A percentile compares a stretch with the other conserved stretches of the same genome.
phyloP scores from a whole-genome alignment of 2,329 filamentous ascomycete species.

The Aspergillus quadricinctus region DNA sequence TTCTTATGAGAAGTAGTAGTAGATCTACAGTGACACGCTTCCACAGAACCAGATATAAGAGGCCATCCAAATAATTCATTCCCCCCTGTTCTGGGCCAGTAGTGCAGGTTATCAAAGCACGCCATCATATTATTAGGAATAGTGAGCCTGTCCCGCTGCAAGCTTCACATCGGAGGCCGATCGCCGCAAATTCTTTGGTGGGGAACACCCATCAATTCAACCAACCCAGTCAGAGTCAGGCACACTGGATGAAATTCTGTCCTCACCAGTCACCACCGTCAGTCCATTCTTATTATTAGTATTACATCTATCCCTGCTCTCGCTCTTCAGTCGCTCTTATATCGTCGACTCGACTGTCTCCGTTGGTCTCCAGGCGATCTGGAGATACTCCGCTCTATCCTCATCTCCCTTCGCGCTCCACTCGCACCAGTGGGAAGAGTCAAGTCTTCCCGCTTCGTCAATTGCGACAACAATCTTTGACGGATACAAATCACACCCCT shows the following conservation, averaged over 20 bases:
- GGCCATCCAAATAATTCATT: not conserved
- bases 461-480: not conserved
- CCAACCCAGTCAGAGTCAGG: slow-evolving; percentile 5
- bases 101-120: slow-evolving; percentile 10
- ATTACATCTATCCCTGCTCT: slow-evolving; percentile 6
- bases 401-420: not conserved
- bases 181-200: slow-evolving; percentile 24
- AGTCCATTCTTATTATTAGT: slow-evolving; percentile 5
- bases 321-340: slow-evolving; percentile 1
- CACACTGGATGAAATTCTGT: slow-evolving; percentile 14
- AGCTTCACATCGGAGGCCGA: slow-evolving; percentile 17
- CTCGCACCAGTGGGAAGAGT: not conserved
- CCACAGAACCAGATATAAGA: not conserved
- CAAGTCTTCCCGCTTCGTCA: not conserved
- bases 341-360: not conserved
- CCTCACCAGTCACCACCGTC: not conserved
- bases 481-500: not conserved
- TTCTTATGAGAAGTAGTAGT: not conserved
- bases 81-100: slow-evolving; percentile 12
- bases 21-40: not conserved
- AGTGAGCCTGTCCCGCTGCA: not conserved
- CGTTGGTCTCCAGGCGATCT: not conserved
- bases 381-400: not conserved
- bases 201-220: slow-evolving; percentile 15
- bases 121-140: not conserved